Evolutionary conservation across 371 early-diverging fungal species (phyloP).

Genomic region (Smittium mucronatum): DNA sequence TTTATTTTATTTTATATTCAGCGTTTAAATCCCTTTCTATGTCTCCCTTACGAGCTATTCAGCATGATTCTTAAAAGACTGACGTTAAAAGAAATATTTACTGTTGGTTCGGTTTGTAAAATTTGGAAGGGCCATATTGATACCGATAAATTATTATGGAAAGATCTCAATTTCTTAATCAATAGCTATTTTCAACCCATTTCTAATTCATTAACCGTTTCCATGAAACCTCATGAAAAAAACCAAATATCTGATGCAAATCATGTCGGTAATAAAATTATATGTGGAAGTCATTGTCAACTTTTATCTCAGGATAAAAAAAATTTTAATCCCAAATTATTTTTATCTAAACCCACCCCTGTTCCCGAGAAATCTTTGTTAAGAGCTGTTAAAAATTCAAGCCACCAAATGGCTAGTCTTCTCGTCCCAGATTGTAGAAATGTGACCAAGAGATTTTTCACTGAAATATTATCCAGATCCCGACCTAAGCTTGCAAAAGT

Average conservation of each 20-base stretch:
- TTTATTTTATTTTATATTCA: background rate
- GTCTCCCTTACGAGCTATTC: background rate
- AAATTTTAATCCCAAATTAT: no score
- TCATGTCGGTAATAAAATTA: no score
- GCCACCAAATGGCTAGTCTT: background rate
- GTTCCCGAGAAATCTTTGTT: background rate
- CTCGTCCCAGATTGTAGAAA: background rate
- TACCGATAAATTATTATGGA: background rate
- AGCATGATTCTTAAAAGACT: background rate
- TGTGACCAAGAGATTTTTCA: constrained; percentile 6
- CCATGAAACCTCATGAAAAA: no score
- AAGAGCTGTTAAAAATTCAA: background rate
- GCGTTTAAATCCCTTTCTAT: background rate
- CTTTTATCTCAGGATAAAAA: no score
- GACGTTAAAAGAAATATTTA: background rate
- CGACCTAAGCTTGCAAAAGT: constrained; percentile 1
- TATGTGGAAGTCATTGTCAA: no score
- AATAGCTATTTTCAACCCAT: no score
- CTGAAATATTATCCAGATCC: background rate
- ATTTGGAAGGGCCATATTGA: constrained; percentile 6
- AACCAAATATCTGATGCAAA: no score
- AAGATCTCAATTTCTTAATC: background rate
- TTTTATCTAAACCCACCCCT: background rate
- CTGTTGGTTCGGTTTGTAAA: background rate
- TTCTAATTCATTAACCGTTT: no score